A percentile compares a stretch with the other conserved stretches of the same genome.
These are phyloP conservation scores for Aspergillus cejpii DNA, from an alignment of 2,329 filamentous ascomycete genomes.

Conservation along the genomic window DNA sequence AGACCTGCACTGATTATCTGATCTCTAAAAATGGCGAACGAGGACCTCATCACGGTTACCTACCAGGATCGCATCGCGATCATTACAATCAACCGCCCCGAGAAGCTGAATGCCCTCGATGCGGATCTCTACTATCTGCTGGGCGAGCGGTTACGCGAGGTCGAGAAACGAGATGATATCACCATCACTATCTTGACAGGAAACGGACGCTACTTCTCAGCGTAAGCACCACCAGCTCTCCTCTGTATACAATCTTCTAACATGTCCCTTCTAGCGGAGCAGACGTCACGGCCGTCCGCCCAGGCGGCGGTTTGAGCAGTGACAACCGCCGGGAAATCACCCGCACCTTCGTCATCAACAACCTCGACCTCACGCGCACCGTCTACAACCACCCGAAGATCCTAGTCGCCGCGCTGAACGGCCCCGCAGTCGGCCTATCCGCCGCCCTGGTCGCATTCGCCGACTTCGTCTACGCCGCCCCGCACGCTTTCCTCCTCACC, in stretches of 20 bases:
- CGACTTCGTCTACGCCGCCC: constrained; percentile 86
- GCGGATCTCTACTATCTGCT: constrained; percentile 70
- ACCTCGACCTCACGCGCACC: constrained; percentile 80
- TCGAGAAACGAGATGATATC: constrained; percentile 72
- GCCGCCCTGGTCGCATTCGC: constrained; percentile 76
- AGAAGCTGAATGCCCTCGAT: constrained; percentile 80
- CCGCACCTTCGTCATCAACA: constrained; percentile 68
- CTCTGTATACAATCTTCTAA: not conserved
- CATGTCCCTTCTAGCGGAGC: constrained; percentile 55
- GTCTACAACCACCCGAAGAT: constrained; percentile 95
- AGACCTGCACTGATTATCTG: not conserved
- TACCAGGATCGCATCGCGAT: constrained; percentile 67
- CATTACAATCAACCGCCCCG: constrained; percentile 76
- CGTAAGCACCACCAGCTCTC: constrained; percentile 50
- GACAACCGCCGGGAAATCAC: constrained; percentile 55
- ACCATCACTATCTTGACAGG: constrained; percentile 78
- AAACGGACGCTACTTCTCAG: constrained; percentile 77
- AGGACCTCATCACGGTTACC: constrained; percentile 51
- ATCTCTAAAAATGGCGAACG: constrained; percentile 23
- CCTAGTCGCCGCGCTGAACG: constrained; percentile 84
- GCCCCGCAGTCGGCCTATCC: constrained; percentile 79
- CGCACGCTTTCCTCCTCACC: constrained; percentile 76
- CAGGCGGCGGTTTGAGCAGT: constrained; percentile 37
- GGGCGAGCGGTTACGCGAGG: constrained; percentile 63
- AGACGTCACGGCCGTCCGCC: constrained; percentile 58